Base-by-base conservation (phyloP, 352 stramenopile genomes). In the Phytophthora aleatoria region DNA sequence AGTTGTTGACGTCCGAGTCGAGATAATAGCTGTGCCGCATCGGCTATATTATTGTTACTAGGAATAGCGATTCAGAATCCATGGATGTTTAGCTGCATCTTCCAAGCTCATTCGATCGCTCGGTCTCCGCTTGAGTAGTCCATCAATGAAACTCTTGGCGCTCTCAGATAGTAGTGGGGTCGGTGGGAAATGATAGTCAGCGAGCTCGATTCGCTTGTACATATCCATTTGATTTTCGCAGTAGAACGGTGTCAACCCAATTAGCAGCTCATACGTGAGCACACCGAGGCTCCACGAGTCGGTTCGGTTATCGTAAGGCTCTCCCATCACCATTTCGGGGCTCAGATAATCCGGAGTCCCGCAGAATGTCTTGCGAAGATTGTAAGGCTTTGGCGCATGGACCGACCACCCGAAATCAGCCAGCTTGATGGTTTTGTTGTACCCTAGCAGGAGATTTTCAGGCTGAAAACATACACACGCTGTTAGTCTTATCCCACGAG, bases 381-480 rank as follows among this genome's bases (percentile, higher is more conserved):
- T 73, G 56, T 81, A 75, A 1, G 87, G 74, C n/a, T 79, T 77
- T 2, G 81, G 79, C 0, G 86, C 89, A 57, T 94, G 81, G 5
- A 95, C 85, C 2, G 89, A 92, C 84, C 88, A 94, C 7, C 89
- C 89, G 41, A 96, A 96, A 59, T 96, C 89, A 31, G 89, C 89
- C 39, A 96, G 73, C 61, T 96, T 96, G 44, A 96, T 78, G 5
- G 74, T 84, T 52, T 90, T 73, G 35, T 93, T 89, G 30, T 74
- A 68, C 11, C 84, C 87, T 36, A 96, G 57, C 12, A 96, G 61
- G 2, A 96, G 57, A 61, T 96, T 96, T 52, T 96, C 87, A 16
- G 86, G 87, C 85, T 95, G 47, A 39, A 49, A 62, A 41, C 12
- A 57, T 3, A 26, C 15, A 51, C 30, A 38, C 12, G 15, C 31